These are phyloP conservation scores for Chenopodium berlandieri DNA, from an alignment of 148 eudicot genomes.

Conservation along the genomic window DNA sequence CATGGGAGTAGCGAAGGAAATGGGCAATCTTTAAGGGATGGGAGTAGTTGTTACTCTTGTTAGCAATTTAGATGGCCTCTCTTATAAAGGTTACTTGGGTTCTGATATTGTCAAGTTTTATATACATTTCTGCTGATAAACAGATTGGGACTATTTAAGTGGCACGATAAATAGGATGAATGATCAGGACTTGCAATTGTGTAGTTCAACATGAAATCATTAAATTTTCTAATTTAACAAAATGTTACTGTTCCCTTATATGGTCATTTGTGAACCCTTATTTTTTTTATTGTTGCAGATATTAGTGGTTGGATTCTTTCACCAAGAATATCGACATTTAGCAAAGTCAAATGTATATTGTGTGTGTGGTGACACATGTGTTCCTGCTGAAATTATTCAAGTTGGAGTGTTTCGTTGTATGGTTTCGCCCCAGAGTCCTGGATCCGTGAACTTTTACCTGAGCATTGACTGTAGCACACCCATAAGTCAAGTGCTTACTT, in stretches of 20 bases:
- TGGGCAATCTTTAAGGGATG: too few species aligned
- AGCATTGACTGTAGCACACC: conserved; percentile 75
- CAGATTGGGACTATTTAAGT: neutral
- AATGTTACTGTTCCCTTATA: neutral
- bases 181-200: conserved; percentile 1
- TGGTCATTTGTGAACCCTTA: neutral
- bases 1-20: too few species aligned
- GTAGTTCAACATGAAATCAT: neutral
- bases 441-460: conserved; percentile 60
- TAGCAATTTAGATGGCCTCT: neutral
- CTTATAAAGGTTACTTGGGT: neutral
- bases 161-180: neutral
- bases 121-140: neutral
- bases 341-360: conserved; percentile 51
- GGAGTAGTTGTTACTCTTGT: neutral
- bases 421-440: conserved; percentile 64
- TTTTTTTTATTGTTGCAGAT: conserved; percentile 50
- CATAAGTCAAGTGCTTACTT: conserved; percentile 64
- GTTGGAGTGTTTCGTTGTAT: conserved; percentile 77
- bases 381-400: conserved; percentile 65
- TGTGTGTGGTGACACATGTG: conserved; percentile 67
- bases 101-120: neutral
- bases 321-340: conserved; percentile 45
- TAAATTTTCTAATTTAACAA: neutral
- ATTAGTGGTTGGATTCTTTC: conserved; percentile 71